Conservation (phyloP, 495 filamentous ascomycete genomes). For the Daldinia childiae region DNA sequence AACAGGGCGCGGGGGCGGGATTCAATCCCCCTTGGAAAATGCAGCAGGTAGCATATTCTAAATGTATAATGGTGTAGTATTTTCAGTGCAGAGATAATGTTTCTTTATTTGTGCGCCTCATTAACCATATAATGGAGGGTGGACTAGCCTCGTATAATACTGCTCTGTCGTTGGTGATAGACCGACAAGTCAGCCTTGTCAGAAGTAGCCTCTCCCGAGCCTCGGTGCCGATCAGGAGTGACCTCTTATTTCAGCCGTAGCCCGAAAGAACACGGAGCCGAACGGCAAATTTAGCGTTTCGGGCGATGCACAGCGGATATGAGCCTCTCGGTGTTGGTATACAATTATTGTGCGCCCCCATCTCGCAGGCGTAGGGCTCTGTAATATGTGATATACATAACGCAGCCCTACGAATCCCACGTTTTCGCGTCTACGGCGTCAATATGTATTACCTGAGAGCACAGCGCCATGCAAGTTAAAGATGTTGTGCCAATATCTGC, state of each 20-base stretch:
- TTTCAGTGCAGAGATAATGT: not conserved
- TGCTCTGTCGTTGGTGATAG: slow-evolving; percentile 7
- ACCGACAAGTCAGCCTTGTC: slow-evolving; percentile 22
- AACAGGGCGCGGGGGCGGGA: not conserved
- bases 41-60: not conserved
- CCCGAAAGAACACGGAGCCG: slow-evolving; percentile 9
- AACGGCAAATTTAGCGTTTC: not conserved
- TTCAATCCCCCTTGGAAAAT: not conserved
- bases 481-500: not conserved
- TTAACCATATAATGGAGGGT: not conserved
- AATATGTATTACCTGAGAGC: slow-evolving; percentile 1
- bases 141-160: not conserved
- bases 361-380: slow-evolving; percentile 19
- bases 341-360: slow-evolving; percentile 23
- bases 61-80: not conserved
- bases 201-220: slow-evolving; percentile 17
- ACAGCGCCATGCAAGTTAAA: not conserved
- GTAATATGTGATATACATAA: slow-evolving; percentile 12
- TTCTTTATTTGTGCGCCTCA: not conserved
- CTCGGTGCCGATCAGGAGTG: slow-evolving; percentile 27
- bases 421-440: not conserved
- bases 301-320: slow-evolving; percentile 20
- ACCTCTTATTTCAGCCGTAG: slow-evolving; percentile 3
- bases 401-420: slow-evolving; percentile 13
- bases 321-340: slow-evolving; percentile 23